Evolutionary conservation across 2,329 filamentous ascomycete species (phyloP).

Genomic region (Colletotrichum scovillei): DNA sequence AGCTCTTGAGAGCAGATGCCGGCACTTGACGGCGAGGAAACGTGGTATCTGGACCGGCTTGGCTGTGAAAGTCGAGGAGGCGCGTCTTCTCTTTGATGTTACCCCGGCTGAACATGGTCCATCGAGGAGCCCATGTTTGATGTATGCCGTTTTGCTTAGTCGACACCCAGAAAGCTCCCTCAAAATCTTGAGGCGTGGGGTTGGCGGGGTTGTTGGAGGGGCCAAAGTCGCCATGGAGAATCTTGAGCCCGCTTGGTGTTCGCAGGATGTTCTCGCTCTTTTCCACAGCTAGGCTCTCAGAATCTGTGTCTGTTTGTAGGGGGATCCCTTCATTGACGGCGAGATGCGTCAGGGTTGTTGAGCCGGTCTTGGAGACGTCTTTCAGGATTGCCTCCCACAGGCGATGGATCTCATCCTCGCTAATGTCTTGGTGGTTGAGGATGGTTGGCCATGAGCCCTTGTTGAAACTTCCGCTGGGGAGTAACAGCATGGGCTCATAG

Average conservation of each 20-base stretch:
- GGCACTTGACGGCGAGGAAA: neutral
- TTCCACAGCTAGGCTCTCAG: constrained; percentile 1
- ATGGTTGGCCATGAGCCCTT: constrained; percentile 52
- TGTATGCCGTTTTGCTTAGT: constrained; percentile 82
- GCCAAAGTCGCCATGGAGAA: constrained; percentile 82
- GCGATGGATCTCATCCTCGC: constrained; percentile 38
- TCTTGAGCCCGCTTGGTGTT: constrained; percentile 75
- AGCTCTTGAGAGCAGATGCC: constrained; percentile 40
- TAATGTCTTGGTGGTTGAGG: constrained; percentile 41
- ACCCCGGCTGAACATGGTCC: constrained; percentile 94
- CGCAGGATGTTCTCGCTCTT: constrained; percentile 75
- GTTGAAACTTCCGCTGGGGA: constrained; percentile 69
- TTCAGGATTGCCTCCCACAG: constrained; percentile 64
- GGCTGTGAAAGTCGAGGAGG: constrained; percentile 65
- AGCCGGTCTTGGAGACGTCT: constrained; percentile 55
- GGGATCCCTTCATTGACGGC: constrained; percentile 73
- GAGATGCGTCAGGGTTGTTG: constrained; percentile 62
- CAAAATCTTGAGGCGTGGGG: constrained; percentile 65
- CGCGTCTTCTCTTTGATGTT: constrained; percentile 91
- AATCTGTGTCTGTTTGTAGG: constrained; percentile 43
- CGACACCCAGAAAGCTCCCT: constrained; percentile 79
- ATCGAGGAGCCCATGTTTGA: constrained; percentile 88
- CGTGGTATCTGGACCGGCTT: neutral
- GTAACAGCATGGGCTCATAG: constrained; percentile 71
- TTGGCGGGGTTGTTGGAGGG: constrained; percentile 45